Base-by-base conservation (phyloP, 2,329 filamentous ascomycete genomes). In the Penicillium sp. region DNA sequence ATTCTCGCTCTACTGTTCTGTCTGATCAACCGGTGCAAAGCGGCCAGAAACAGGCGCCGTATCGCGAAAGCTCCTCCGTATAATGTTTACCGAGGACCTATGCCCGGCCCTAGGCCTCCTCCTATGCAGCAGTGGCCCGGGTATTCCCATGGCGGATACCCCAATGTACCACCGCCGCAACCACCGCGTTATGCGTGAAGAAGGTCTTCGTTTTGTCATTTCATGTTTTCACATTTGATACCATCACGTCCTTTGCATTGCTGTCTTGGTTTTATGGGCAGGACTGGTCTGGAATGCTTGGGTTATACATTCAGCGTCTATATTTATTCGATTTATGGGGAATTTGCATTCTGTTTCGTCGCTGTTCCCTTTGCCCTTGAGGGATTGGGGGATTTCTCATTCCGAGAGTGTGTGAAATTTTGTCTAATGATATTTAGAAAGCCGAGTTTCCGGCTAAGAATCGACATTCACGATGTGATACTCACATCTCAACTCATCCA, bases 1-100 rank as follows among this genome's bases (percentile, higher is more conserved):
- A 66, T 95, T 16, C 69, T 96, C 42, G 79, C 81, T 31, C 75
- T 96, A 46, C 60, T 86, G 10, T 81, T 81, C 66, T 96, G 90
- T 73, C 79, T 86, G 63, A 74, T 80, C 54, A 80, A 79, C 61
- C 81, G 81, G 42, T 84, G 79, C 62, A 75, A 80, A 36, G 42
- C 73, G 78, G 34, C 70, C 76, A 38, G 66, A 69, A 42, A 52
- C 47, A 61, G 44, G 46, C 38, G 59, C 54, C 53, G 62, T 45
- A 57, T 56, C 39, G 55, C 55, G 12, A 57, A 50, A 42, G 48
- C 51, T 23, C 47, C 56, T 26, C 53, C 57, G 26, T 51, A 53
- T 53, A 44, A 42, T 16, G 45, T 39, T 4, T 57, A 47, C 13
- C n/a, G 41, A 9, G 54, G 51, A 8, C 48, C 50, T 6, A 44